Base-by-base conservation (phyloP, 1,139 yeast genomes). In the Protomyces inouyei region DNA sequence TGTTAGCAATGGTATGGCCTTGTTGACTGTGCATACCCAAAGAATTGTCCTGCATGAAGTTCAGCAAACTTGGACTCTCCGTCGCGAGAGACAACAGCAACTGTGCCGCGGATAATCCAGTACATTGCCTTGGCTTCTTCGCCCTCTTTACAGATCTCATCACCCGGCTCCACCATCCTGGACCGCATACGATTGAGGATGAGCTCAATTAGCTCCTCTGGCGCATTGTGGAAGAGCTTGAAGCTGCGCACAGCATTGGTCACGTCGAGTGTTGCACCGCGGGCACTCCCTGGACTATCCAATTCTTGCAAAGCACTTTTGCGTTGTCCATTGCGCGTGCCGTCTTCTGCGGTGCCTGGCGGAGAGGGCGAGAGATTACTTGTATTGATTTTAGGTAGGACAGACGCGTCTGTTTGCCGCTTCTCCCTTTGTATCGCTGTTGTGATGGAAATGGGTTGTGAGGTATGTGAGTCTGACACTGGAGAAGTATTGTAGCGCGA, bases 121-220 rank as follows among this genome's bases (percentile, higher is more conserved):
- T 86, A 87, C 89, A 87, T 86, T 35, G 92, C 82, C 69, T 81
- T 82, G n/a, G 90, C 85, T 1, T 85, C 86, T 70, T 86, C 91
- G 66, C 96, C 83, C 80, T 93, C 98, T 74, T 93, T 98, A 72
- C 93, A 92, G 43, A 52, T 61, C 28, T 64, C 60, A 37, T 36
- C 61, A 25, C 46, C 63, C 57, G 59, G 60, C 66, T 57, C 67
- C 51, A 60, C 59, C 40, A 60, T 52, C 14, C 59, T 46, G 12
- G 64, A 54, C 2, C 64, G 55, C 64, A 60, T 54, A 16, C 57
- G 36, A 25, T 14, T 25, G 55, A 55, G 51, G 32, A 60, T 53
- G 40, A 54, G 54, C n/a, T 60, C 59, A 23, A 60, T 36, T 3
- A 60, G 59, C 59, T 60, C 59, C 25, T 54, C 57, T 23, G 64